Evolutionary conservation across 345 rosid species (phyloP).

Genomic region (Raphanus sativus): DNA sequence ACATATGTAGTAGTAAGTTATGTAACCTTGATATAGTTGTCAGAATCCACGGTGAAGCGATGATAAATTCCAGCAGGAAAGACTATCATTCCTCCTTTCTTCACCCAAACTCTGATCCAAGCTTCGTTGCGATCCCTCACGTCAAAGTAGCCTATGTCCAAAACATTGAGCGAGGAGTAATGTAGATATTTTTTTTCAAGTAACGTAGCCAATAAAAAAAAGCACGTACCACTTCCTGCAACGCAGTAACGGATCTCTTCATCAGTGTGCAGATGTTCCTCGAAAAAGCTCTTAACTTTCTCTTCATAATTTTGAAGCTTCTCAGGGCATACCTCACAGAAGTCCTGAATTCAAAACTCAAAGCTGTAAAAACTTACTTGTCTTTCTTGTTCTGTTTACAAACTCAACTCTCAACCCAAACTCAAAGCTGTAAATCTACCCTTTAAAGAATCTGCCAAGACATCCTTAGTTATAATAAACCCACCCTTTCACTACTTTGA

Average conservation of each 20-base stretch:
- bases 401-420: too few relatives aligned
- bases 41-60: slow-evolving; percentile 72
- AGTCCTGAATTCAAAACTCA: slow-evolving; percentile 47
- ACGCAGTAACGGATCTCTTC: slow-evolving; percentile 93
- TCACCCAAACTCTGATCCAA: slow-evolving; percentile 86
- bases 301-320: slow-evolving; percentile 84
- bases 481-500: neutral
- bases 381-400: too few relatives aligned
- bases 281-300: slow-evolving; percentile 82
- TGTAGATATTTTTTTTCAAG: neutral
- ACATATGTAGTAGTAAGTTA: slow-evolving; percentile 23
- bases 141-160: slow-evolving; percentile 75
- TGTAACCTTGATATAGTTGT: slow-evolving; percentile 74
- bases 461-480: neutral
- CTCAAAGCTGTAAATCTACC: too few relatives aligned
- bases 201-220: neutral
- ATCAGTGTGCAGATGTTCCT: slow-evolving; percentile 95
- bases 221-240: slow-evolving; percentile 79
- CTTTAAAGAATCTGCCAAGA: neutral
- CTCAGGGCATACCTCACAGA: slow-evolving; percentile 87
- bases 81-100: slow-evolving; percentile 87
- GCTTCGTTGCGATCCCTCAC: slow-evolving; percentile 67
- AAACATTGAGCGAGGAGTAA: neutral
- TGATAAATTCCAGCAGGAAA: slow-evolving; percentile 89
- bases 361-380: too few relatives aligned